These are phyloP conservation scores for Pyrus pyrifolia DNA, from an alignment of 306 rosid genomes.

Conservation along the genomic window DNA sequence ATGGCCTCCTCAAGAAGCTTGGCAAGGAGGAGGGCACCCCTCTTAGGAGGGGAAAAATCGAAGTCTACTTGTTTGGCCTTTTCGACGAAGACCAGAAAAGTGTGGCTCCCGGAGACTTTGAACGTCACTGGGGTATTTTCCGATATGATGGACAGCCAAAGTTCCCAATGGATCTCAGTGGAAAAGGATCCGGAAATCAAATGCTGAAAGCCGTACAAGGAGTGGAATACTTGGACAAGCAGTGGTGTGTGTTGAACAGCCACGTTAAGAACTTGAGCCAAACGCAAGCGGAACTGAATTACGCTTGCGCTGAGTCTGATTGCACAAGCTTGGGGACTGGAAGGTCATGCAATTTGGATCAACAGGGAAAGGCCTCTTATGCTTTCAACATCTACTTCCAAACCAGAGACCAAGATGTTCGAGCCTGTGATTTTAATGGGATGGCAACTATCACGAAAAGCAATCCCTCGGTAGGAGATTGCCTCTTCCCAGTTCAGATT, in stretches of 20 bases:
- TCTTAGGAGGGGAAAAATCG: conserved; percentile 20
- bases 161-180: conserved; percentile 50
- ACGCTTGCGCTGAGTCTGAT: not conserved
- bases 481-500: conserved; percentile 48
- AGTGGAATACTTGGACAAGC: conserved; percentile 2
- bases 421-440: conserved; percentile 53
- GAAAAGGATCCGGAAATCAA: conserved; percentile 20
- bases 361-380: conserved; percentile 31
- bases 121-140: conserved; percentile 92
- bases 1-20: conserved; percentile 51
- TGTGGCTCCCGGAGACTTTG: conserved; percentile 51
- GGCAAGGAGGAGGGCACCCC: conserved; percentile 49
- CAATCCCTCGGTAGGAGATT: conserved; percentile 35
- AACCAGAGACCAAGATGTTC: conserved; percentile 50
- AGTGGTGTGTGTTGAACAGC: conserved; percentile 2
- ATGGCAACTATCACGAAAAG: conserved; percentile 28
- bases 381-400: conserved; percentile 65
- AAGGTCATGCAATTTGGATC: conserved; percentile 39
- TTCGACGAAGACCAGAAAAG: conserved; percentile 62
- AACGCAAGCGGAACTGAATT: not conserved
- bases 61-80: conserved; percentile 49
- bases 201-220: not conserved
- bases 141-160: conserved; percentile 54
- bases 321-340: conserved; percentile 20
- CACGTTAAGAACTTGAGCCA: conserved; percentile 4